These are phyloP conservation scores for Cladosporium sp. DNA, from an alignment of 2,329 filamentous ascomycete species.

Conservation along the genomic window DNA sequence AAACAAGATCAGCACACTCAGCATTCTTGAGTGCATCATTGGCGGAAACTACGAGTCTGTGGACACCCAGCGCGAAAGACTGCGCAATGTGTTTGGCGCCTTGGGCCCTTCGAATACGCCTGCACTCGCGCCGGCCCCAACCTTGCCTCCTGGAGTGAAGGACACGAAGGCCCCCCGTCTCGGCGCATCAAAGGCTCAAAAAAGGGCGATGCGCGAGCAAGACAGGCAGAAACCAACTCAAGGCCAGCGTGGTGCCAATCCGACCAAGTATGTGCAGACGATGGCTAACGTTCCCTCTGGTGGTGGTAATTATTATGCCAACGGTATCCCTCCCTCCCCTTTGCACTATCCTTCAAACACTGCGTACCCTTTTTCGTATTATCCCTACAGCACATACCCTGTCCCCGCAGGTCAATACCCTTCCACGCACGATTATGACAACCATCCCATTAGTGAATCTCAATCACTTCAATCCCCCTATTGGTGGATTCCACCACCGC, in stretches of 20 bases:
- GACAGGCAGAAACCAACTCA: background rate
- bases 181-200: background rate
- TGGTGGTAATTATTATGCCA: background rate
- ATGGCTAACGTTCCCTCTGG: background rate
- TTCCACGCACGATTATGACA: background rate
- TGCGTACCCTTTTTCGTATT: background rate
- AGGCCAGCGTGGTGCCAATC: conserved; percentile 2
- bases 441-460: background rate
- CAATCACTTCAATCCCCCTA: background rate
- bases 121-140: conserved; percentile 2
- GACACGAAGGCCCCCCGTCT: background rate
- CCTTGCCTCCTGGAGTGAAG: conserved; percentile 3
- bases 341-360: background rate
- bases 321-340: background rate
- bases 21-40: conserved; percentile 68
- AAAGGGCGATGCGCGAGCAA: conserved; percentile 1
- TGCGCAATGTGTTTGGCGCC: background rate
- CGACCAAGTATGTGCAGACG: conserved; percentile 8
- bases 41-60: conserved; percentile 64
- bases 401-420: background rate
- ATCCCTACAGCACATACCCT: background rate
- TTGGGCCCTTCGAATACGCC: background rate
- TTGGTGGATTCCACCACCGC: background rate
- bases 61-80: conserved; percentile 2
- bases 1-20: conserved; percentile 35